These are phyloP conservation scores for Yarrowia sp. DNA, from an alignment of 805 yeast species.

Conservation along the genomic window DNA sequence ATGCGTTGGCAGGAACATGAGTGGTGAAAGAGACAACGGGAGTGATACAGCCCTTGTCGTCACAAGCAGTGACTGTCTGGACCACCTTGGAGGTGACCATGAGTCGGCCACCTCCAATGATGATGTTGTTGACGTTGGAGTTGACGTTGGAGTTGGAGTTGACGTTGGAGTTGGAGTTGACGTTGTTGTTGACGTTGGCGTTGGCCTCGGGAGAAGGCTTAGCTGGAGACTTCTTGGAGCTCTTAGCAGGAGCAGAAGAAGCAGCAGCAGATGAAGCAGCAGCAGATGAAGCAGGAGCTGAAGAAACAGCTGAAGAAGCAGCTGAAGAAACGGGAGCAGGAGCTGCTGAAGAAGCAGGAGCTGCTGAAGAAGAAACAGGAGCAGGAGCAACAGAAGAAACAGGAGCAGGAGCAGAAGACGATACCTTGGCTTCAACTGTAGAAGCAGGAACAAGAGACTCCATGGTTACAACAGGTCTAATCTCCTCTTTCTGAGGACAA, in stretches of 20 bases:
- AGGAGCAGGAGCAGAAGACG: background rate
- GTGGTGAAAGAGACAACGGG: background rate
- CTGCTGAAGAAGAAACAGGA: background rate
- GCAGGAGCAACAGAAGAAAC: background rate
- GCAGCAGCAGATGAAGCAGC: no score
- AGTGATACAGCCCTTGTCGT: background rate
- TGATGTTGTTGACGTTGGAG: no score
- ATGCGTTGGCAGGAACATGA: background rate
- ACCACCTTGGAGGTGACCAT: background rate
- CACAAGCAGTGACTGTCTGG: background rate
- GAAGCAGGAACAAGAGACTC: no score
- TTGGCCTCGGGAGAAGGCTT: background rate
- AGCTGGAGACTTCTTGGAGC: no score
- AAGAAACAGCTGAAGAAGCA: background rate
- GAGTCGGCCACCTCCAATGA: no score
- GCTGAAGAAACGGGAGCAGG: background rate
- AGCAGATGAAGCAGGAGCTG: background rate
- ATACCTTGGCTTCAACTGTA: no score
- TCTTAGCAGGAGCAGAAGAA: background rate
- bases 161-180: no score
- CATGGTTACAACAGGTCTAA: no score
- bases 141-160: background rate
- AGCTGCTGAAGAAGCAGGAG: background rate
- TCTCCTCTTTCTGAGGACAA: no score
- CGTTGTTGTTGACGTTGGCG: background rate